Evolutionary conservation across 495 filamentous ascomycete genomes (phyloP).

Genomic region (Lasiosphaeriaceae sp.): DNA sequence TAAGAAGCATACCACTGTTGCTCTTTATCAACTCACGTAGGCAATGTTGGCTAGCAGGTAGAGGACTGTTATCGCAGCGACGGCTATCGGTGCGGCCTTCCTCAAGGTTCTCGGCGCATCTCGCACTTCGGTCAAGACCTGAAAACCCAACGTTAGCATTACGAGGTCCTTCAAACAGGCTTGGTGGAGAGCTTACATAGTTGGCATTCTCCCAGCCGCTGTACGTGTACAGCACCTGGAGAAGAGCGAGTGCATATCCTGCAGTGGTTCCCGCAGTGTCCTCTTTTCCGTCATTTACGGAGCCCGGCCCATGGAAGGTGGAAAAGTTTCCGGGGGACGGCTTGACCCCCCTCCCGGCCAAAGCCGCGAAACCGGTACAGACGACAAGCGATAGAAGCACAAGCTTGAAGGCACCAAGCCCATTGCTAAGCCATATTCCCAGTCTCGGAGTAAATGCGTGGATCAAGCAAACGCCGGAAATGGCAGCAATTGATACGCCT

Average conservation of each 20-base stretch:
- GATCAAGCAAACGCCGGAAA: slow-evolving; percentile 54
- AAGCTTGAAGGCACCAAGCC: slow-evolving; percentile 61
- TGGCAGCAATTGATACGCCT: slow-evolving; percentile 31
- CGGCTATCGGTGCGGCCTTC: slow-evolving; percentile 55
- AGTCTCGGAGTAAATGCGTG: slow-evolving; percentile 56
- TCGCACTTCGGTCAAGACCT: slow-evolving; percentile 45
- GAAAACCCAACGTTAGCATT: no score
- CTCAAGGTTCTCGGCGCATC: slow-evolving; percentile 55
- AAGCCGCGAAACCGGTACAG: slow-evolving; percentile 51
- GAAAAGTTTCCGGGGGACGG: slow-evolving; percentile 33
- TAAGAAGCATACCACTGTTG: neutral
- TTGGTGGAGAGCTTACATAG: no score
- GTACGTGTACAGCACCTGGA: slow-evolving; percentile 60
- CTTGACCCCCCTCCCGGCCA: slow-evolving; percentile 18
- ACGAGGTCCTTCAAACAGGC: no score
- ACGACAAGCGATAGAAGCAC: slow-evolving; percentile 57
- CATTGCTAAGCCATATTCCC: slow-evolving; percentile 59
- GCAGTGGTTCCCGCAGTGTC: slow-evolving; percentile 15
- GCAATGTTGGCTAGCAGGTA: slow-evolving; percentile 58
- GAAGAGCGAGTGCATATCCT: slow-evolving; percentile 53
- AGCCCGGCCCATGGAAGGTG: slow-evolving; percentile 43
- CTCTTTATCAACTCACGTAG: slow-evolving; percentile 31
- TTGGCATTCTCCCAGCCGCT: slow-evolving; percentile 59
- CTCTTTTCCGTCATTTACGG: neutral
- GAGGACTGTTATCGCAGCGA: slow-evolving; percentile 50